phyloP scores from a whole-genome alignment of 768 basidiomycete genomes.

The Suillus fuscotomentosus region DNA sequence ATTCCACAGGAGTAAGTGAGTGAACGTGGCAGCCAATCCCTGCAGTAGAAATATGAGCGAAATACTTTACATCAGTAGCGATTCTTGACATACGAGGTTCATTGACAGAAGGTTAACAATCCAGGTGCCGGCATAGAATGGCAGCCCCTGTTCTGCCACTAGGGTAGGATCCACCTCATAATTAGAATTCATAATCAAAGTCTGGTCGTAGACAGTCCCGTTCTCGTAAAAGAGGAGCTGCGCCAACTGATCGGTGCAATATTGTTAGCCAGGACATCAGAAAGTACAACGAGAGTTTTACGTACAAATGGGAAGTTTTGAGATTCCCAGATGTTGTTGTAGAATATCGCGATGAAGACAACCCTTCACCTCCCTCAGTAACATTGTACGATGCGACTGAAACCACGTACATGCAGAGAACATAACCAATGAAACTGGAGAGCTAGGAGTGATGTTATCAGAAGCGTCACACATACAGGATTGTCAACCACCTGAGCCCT shows the following conservation, averaged over 20 bases:
- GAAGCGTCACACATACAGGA: neutral
- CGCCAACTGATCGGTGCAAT: neutral
- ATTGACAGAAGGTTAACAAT: conserved; percentile 17
- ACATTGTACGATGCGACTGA: neutral
- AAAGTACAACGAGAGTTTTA: neutral
- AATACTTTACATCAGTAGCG: neutral
- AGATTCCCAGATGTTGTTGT: conserved; percentile 54
- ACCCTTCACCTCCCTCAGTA: conserved; percentile 10
- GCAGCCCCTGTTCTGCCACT: conserved; percentile 41
- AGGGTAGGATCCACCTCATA: conserved; percentile 49
- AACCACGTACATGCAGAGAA: conserved; percentile 45
- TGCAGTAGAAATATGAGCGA: conserved; percentile 37
- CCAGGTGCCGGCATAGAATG: conserved; percentile 29
- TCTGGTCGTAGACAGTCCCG: conserved; percentile 51
- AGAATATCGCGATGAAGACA: conserved; percentile 37
- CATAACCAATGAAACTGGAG: conserved; percentile 48
- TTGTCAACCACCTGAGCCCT: conserved; percentile 38
- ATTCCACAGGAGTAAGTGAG: conserved; percentile 54
- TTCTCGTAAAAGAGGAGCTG: conserved; percentile 52
- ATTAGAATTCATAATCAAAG: conserved; percentile 49
- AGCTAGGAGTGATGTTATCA: conserved; percentile 18
- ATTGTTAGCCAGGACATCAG: conserved; percentile 10
- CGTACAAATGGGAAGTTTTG: conserved; percentile 58
- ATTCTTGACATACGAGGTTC: conserved; percentile 10
- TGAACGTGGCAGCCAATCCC: conserved; percentile 47